A percentile compares a stretch with the other conserved stretches of the same genome.
phyloP scores from a whole-genome alignment of 257 asterid species.

The Nyctanthes arbortristis region DNA sequence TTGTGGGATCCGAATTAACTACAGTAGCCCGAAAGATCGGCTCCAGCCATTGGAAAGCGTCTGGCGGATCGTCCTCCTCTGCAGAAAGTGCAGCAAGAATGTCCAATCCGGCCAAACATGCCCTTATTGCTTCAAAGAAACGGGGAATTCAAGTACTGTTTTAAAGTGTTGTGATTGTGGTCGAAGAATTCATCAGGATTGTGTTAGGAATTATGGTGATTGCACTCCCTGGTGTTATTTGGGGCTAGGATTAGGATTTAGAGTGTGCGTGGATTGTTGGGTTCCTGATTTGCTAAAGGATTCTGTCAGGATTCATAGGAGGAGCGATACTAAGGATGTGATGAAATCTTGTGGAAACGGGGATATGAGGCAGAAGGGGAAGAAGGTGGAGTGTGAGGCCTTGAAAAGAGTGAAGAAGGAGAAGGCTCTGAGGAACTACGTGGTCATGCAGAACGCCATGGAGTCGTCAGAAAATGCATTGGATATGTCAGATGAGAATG shows the following conservation, averaged over 20 bases:
- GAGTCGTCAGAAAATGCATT: constrained; percentile 26
- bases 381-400: too few relatives aligned
- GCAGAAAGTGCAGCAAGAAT: constrained; percentile 55
- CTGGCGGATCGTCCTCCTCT: constrained; percentile 89
- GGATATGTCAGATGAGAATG: constrained; percentile 28
- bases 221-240: constrained; percentile 72
- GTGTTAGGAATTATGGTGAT: constrained; percentile 49
- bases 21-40: constrained; percentile 66
- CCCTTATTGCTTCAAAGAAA: constrained; percentile 64
- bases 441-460: constrained; percentile 29
- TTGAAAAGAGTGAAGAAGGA: too few relatives aligned
- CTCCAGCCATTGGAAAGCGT: constrained; percentile 70
- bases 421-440: constrained; percentile 34
- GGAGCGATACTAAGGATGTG: constrained; percentile 28
- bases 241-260: constrained; percentile 34
- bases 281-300: constrained; percentile 68
- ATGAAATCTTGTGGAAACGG: constrained; percentile 18
- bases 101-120: constrained; percentile 54
- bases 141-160: constrained; percentile 42
- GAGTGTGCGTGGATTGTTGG: constrained; percentile 93
- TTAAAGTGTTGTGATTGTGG: constrained; percentile 51
- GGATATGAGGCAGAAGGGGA: constrained; percentile 33
- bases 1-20: constrained; percentile 58
- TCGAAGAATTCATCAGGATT: constrained; percentile 54
- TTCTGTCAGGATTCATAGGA: constrained; percentile 39